Percentiles rank a stretch among this genome's conserved stretches.
Conservation (phyloP, 2,329 filamentous ascomycete genomes). For the Didymella keratinophila region DNA sequence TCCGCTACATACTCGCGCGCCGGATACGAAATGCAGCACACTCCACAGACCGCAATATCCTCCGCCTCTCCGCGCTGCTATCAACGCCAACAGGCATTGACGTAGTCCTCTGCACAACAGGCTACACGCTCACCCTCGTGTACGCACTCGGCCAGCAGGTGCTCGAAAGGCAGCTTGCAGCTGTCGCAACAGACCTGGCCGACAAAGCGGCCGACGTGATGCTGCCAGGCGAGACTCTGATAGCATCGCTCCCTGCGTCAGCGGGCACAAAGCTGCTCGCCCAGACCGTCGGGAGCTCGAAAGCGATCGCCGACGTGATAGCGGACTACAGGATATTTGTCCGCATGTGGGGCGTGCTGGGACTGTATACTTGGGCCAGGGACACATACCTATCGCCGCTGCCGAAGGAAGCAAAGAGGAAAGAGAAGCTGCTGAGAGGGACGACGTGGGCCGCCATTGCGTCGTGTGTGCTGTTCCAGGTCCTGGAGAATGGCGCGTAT, state of each 20-base stretch:
- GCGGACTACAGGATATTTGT: slow-evolving; percentile 75
- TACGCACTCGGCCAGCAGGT: slow-evolving; percentile 51
- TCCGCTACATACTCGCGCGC: slow-evolving; percentile 30
- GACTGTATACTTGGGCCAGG: slow-evolving; percentile 73
- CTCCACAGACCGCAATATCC: slow-evolving; percentile 43
- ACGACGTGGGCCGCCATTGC: slow-evolving; percentile 74
- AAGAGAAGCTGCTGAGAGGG: slow-evolving; percentile 37
- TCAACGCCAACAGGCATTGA: slow-evolving; percentile 53
- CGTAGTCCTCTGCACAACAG: slow-evolving; percentile 52
- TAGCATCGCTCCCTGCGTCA: slow-evolving; percentile 50
- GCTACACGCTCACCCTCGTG: slow-evolving; percentile 55
- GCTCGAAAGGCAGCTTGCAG: slow-evolving; percentile 46
- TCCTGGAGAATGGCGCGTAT: slow-evolving; percentile 84
- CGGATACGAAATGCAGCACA: slow-evolving; percentile 29
- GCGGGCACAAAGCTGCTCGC: slow-evolving; percentile 44
- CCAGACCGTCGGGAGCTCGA: slow-evolving; percentile 43
- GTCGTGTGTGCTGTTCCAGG: slow-evolving; percentile 74
- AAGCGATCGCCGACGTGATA: slow-evolving; percentile 68
- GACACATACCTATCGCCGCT: slow-evolving; percentile 43
- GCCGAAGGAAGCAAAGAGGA: slow-evolving; percentile 32
- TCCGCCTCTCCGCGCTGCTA: slow-evolving; percentile 49
- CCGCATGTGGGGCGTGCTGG: slow-evolving; percentile 79
- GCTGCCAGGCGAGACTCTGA: slow-evolving; percentile 53
- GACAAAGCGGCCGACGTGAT: slow-evolving; percentile 50
- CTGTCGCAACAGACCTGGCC: slow-evolving; percentile 48